phyloP scores from a whole-genome alignment of 2,329 filamentous ascomycete species.

The Juglanconis juglandina region DNA sequence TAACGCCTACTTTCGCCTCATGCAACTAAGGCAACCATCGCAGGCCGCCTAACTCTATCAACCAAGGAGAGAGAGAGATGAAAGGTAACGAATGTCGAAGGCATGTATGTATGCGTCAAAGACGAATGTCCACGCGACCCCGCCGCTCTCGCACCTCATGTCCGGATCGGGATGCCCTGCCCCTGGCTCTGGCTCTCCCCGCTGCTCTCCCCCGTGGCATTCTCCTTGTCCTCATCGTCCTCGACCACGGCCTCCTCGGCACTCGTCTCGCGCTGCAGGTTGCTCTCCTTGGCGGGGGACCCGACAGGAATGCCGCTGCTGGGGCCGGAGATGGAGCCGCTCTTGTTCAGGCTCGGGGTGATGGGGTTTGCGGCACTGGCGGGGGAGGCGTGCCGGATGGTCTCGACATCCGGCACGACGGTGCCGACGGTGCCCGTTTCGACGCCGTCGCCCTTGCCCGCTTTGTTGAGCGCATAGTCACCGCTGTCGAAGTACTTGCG shows the following conservation, averaged over 20 bases:
- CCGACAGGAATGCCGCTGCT: slow-evolving; percentile 53
- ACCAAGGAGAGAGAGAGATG: not conserved
- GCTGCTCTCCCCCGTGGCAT: slow-evolving; percentile 27
- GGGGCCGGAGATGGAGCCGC: slow-evolving; percentile 39
- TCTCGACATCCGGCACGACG: slow-evolving; percentile 90
- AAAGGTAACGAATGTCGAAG: not conserved
- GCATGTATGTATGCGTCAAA: not conserved
- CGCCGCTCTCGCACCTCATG: slow-evolving; percentile 36
- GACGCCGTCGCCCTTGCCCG: slow-evolving; percentile 90
- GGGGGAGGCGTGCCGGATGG: slow-evolving; percentile 80
- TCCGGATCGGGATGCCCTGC: slow-evolving; percentile 61
- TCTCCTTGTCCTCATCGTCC: slow-evolving; percentile 22
- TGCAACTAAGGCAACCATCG: not conserved
- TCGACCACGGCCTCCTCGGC: slow-evolving; percentile 56
- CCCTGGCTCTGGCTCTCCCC: not conserved
- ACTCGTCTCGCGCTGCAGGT: slow-evolving; percentile 78
- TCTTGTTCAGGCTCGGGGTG: slow-evolving; percentile 14
- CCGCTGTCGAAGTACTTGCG: slow-evolving; percentile 98
- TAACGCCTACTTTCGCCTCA: not conserved
- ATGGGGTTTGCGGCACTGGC: slow-evolving; percentile 31
- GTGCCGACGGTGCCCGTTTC: slow-evolving; percentile 92
- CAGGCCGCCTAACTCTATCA: not conserved
- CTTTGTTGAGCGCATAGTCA: slow-evolving; percentile 95
- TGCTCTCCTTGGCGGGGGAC: slow-evolving; percentile 89
- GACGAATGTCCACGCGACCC: not conserved